Evolutionary conservation across 2,329 filamentous ascomycete species (phyloP).

Genomic region (Fulvia fulva): DNA sequence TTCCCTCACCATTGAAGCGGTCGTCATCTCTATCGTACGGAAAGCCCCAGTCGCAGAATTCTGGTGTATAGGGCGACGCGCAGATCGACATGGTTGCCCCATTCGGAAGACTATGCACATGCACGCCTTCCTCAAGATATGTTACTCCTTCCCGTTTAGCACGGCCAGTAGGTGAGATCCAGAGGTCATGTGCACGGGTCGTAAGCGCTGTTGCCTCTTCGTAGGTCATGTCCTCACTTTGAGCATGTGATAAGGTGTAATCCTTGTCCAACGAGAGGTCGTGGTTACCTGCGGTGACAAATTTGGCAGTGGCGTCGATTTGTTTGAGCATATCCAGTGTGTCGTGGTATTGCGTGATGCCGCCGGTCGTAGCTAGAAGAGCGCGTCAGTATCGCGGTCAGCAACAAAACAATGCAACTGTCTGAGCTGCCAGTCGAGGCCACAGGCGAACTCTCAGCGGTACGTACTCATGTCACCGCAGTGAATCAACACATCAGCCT

Average conservation of each 20-base stretch:
- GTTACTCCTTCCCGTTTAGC: conserved; percentile 43
- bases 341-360: conserved; percentile 28
- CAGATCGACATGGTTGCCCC: conserved; percentile 51
- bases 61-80: conserved; percentile 51
- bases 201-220: conserved; percentile 8
- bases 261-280: conserved; percentile 30
- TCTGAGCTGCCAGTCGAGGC: background rate
- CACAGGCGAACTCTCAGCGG: background rate
- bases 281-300: conserved; percentile 39
- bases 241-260: conserved; percentile 4
- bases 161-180: conserved; percentile 12
- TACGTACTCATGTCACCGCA: conserved; percentile 36
- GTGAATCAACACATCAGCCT: conserved; percentile 37
- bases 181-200: conserved; percentile 6
- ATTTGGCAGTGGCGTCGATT: conserved; percentile 34
- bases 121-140: conserved; percentile 52
- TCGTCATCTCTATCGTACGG: conserved; percentile 49
- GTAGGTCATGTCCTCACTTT: background rate
- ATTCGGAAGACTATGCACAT: conserved; percentile 44
- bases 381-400: too few relatives aligned
- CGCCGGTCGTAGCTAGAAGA: conserved; percentile 25
- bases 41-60: conserved; percentile 54
- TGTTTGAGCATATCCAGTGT: conserved; percentile 27
- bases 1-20: conserved; percentile 23
- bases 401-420: background rate